Base-by-base conservation (phyloP, 257 asterid species). In the Forsythia suspensa region DNA sequence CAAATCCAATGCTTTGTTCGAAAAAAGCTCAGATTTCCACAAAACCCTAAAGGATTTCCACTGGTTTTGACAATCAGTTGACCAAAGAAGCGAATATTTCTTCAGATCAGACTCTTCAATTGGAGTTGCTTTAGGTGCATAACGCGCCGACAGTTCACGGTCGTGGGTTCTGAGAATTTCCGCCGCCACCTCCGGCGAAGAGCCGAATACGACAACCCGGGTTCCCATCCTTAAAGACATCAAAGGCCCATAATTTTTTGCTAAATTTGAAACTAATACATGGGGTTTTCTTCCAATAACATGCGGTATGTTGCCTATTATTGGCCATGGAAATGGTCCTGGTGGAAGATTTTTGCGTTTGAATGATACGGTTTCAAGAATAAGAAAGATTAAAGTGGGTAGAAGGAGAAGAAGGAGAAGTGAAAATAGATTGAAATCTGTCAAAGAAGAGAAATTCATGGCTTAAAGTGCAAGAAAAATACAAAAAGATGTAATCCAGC, bases 121-220 rank as follows among this genome's bases (percentile, higher is more conserved):
- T 0, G 91, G 91, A 36, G 87, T 87, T 34, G 89, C 87, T 77
- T 85, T 85, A 0, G 91, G 86, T 5, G 87, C 84, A 77, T 85
- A 87, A 46, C 91, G 82, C 36, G 83, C 89, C 3, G 87, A 87
- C 18, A 83, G 80, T 29, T 85, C 70, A 6, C 84, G 84, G 48
- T 85, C 89, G 34, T 87, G 79, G 10, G 86, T 83, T 76, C 70
- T 77, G 63, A 87, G 89, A 16, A 87, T 83, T 57, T 82, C 77
- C 16, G 80, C 39, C 36, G 91, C 87, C 38, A 80, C 86, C 20
- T 39, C 75, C 12, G 85, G 73, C 36, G 87, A 78, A 18, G 89
- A 87, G 3, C 83, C 89, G 71, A 87, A 76, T 13, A 87, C 48
- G 13, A 85, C 76, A 21, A 75, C 77, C 51, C 82, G 91, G 43